phyloP scores from a whole-genome alignment of 345 rosid species.

The Linum tenue region DNA sequence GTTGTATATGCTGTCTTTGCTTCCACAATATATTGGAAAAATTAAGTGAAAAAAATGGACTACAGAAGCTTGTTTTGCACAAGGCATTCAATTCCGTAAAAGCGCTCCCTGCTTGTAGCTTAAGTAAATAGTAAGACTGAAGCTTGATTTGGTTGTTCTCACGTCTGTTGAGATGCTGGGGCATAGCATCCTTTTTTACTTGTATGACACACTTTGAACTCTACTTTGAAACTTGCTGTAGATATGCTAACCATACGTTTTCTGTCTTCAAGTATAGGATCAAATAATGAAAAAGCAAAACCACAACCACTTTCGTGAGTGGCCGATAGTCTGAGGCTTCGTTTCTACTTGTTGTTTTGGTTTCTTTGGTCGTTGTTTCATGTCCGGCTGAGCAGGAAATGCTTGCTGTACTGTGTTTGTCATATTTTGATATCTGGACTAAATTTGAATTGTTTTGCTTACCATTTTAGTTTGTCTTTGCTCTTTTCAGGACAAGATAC shows the following conservation, averaged over 20 bases:
- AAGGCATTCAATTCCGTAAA: background rate
- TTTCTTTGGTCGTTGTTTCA: background rate
- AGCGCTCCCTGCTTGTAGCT: background rate
- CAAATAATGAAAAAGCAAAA: too few relatives aligned
- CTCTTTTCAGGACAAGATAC: conserved; percentile 58
- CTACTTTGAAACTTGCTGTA: too few relatives aligned
- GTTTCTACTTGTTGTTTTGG: background rate
- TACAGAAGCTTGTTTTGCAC: background rate
- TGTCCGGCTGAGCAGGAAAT: background rate
- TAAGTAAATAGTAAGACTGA: background rate
- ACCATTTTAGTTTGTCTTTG: conserved; percentile 8
- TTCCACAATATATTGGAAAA: too few relatives aligned
- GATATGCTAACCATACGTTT: too few relatives aligned
- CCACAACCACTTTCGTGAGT: too few relatives aligned
- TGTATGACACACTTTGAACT: too few relatives aligned
- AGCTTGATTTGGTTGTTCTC: background rate
- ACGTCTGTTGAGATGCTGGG: background rate
- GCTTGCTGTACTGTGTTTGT: background rate
- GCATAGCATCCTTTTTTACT: background rate
- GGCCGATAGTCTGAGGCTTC: too few relatives aligned
- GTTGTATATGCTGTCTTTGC: too few relatives aligned
- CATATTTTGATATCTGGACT: background rate
- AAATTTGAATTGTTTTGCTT: conserved; percentile 8
- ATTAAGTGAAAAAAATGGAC: too few relatives aligned
- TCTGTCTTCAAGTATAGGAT: too few relatives aligned